Conservation (phyloP, 306 rosid species). For the Ochetophila trinervis region DNA sequence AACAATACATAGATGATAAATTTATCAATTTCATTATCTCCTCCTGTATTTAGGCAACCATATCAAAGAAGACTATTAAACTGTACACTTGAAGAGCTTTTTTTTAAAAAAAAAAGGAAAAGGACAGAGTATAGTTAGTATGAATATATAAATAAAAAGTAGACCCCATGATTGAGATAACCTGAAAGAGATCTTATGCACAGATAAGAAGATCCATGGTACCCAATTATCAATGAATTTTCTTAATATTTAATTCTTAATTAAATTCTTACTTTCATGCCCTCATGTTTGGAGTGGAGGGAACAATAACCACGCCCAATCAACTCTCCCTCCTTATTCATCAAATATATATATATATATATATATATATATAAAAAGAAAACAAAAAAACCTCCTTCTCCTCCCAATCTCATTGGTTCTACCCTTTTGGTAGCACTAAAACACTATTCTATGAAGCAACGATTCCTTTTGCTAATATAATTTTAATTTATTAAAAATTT, state of each 20-base stretch:
- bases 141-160: not conserved
- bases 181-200: conserved; percentile 66
- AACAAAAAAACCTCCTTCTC: conserved; percentile 20
- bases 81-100: not conserved
- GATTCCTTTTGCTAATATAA: conserved; percentile 21
- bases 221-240: conserved; percentile 26
- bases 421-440: conserved; percentile 58
- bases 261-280: conserved; percentile 41
- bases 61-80: conserved; percentile 13
- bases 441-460: conserved; percentile 39
- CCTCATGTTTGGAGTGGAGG: conserved; percentile 86
- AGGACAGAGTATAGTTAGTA: conserved; percentile 29
- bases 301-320: conserved; percentile 72
- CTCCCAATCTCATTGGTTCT: conserved; percentile 60
- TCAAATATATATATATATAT: no score
- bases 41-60: conserved; percentile 12
- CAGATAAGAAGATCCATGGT: conserved; percentile 63
- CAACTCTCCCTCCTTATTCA: conserved; percentile 30
- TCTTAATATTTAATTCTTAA: conserved; percentile 29
- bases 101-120: conserved; percentile 19
- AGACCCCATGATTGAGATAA: conserved; percentile 59
- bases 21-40: conserved; percentile 8
- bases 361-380: no score
- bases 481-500: conserved; percentile 9
- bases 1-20: no score